Base-by-base conservation (phyloP, 768 basidiomycete species). In the Boletus sp. region DNA sequence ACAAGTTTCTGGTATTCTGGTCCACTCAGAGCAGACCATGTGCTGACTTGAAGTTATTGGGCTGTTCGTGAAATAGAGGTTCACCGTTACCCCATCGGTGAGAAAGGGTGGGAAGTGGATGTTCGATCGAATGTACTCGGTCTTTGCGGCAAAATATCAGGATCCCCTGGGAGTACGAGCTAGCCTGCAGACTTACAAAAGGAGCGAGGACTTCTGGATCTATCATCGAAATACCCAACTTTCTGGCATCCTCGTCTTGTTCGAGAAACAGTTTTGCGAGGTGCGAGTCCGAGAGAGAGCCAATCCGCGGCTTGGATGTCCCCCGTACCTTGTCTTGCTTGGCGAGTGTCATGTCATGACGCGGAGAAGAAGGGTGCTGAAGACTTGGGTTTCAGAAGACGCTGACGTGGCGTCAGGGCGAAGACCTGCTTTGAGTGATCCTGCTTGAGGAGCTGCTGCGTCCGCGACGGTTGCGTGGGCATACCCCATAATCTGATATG, bases 1-100 rank as follows among this genome's bases (percentile, higher is more conserved):
- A 54, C 32, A 11, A 69, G 64, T 47, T 71, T 69, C 18, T 64
- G 58, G 47, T 67, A 68, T 29, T 67, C 68, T 15, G 53, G 54
- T 15, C 66, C 67, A n/a, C 18, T 55, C 7, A 58, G 66, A 20
- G 50, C 15, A 4, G 67, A 8, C 17, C 41, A 58, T 55, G 55
- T 61, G 49, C 35, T 53, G 18, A 37, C 40, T 37, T 68, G 67
- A 4, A 37, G 1, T 53, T 69, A 1, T 10, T 60, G 5, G 64
- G 57, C 17, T 71, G 24, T 8, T 71, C 69, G 32, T 69, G 52
- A 50, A 69, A 69, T 0, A 52, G 17, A 8, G 58, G 64, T 50
- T 69, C 68, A 2, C 60, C 24, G 24, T n/a, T 62, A 1, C 60
- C 69, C 67, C 68, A 71, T n/a, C 57, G 48, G 49, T 69, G 68